Percentiles rank a stretch among this genome's conserved stretches.
phyloP scores from a whole-genome alignment of 352 stramenopile species.

The Phytophthora cactorum region DNA sequence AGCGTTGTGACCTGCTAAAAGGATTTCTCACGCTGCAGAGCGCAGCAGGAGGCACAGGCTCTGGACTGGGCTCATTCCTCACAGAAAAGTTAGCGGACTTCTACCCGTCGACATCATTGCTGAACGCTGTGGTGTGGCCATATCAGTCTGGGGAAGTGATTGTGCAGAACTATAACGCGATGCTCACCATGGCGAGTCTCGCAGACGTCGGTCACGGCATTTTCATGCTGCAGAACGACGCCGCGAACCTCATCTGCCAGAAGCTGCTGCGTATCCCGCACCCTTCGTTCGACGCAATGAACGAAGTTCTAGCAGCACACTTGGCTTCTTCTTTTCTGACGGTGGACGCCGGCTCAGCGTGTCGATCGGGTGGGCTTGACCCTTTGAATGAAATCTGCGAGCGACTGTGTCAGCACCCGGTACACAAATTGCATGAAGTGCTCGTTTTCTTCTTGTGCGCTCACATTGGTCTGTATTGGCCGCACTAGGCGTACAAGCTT shows the following conservation, averaged over 20 bases:
- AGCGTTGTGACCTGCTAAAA: conserved; percentile 71
- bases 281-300: conserved; percentile 71
- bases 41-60: conserved; percentile 88
- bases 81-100: conserved; percentile 76
- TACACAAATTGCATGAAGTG: conserved; percentile 23
- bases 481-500: conserved; percentile 65
- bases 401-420: conserved; percentile 63
- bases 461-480: conserved; percentile 5
- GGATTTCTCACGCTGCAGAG: conserved; percentile 86
- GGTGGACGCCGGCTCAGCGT: conserved; percentile 13
- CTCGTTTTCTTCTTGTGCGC: background rate
- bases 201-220: conserved; percentile 62
- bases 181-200: conserved; percentile 87
- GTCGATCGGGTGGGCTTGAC: conserved; percentile 23
- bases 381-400: conserved; percentile 49
- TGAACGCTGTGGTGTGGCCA: conserved; percentile 88
- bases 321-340: conserved; percentile 62
- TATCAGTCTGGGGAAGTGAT: conserved; percentile 86
- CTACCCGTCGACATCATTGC: conserved; percentile 54
- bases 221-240: conserved; percentile 80
- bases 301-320: conserved; percentile 66
- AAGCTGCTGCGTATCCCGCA: conserved; percentile 57
- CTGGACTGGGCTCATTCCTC: conserved; percentile 82
- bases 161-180: conserved; percentile 92
- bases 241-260: conserved; percentile 59